Evolutionary conservation across 1,284 basidiomycete species (phyloP).

Genomic region (Tilletia indica): DNA sequence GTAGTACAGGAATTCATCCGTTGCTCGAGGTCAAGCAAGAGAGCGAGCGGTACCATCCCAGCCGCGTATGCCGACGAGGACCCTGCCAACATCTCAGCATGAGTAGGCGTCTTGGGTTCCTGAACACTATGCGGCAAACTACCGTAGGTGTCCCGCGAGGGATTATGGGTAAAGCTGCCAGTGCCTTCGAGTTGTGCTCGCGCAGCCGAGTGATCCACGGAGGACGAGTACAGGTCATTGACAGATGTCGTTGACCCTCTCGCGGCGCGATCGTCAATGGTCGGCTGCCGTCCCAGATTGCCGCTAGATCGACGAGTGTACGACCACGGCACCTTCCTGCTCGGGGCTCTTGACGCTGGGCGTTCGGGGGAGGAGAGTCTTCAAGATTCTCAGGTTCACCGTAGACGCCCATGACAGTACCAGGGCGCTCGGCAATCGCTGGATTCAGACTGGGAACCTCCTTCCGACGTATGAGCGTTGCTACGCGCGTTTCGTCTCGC

Average conservation of each 20-base stretch:
- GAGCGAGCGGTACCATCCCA: constrained; percentile 16
- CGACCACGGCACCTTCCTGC: constrained; percentile 45
- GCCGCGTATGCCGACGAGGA: constrained; percentile 18
- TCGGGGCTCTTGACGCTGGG: constrained; percentile 31
- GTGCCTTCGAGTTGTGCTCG: constrained; percentile 25
- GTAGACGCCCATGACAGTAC: constrained; percentile 17
- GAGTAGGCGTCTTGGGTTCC: constrained; percentile 17
- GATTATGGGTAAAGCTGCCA: constrained; percentile 18
- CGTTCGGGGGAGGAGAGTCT: constrained; percentile 8
- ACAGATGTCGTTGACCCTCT: constrained; percentile 27
- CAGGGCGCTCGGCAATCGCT: constrained; percentile 10
- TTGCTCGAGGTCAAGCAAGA: constrained; percentile 37
- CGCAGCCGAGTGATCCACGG: constrained; percentile 1
- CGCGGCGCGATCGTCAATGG: background rate
- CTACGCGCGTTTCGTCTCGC: constrained; percentile 19
- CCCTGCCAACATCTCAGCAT: constrained; percentile 4
- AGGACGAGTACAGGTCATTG: constrained; percentile 25
- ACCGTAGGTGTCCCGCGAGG: constrained; percentile 24
- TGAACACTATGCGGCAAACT: constrained; percentile 6
- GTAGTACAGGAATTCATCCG: constrained; percentile 36
- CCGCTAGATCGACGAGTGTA: constrained; percentile 37
- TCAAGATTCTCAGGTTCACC: background rate
- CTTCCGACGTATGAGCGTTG: constrained; percentile 5
- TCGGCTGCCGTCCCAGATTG: constrained; percentile 22
- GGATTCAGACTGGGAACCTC: background rate